Conservation (phyloP, 2,329 filamentous ascomycete genomes). For the Fusarium haematococcum region DNA sequence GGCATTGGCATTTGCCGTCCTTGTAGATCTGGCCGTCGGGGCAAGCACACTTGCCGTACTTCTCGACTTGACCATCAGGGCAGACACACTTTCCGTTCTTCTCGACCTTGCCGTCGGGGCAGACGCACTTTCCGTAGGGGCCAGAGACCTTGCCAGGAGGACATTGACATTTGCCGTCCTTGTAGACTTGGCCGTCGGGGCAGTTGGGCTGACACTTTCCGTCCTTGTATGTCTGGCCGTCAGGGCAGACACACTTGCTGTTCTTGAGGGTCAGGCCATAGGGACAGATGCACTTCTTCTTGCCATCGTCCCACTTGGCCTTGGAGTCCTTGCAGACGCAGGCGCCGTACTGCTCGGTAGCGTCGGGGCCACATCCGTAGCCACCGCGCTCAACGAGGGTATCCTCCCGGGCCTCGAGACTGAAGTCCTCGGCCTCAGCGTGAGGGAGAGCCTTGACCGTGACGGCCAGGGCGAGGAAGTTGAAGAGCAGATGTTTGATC, state of each 20-base stretch:
- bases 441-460: slow-evolving; percentile 36
- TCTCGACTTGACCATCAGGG: background rate
- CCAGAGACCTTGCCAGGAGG: background rate
- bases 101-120: slow-evolving; percentile 1
- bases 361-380: slow-evolving; percentile 19
- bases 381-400: slow-evolving; percentile 14
- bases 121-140: slow-evolving; percentile 20
- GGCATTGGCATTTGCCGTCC: slow-evolving; percentile 15
- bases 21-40: background rate
- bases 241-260: slow-evolving; percentile 30
- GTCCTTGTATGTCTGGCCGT: slow-evolving; percentile 12
- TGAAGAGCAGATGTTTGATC: slow-evolving; percentile 36
- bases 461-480: slow-evolving; percentile 31
- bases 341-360: slow-evolving; percentile 18
- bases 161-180: slow-evolving; percentile 23
- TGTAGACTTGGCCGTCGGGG: background rate
- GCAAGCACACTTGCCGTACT: slow-evolving; percentile 15
- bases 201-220: slow-evolving; percentile 20
- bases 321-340: slow-evolving; percentile 17
- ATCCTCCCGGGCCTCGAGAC: slow-evolving; percentile 32
- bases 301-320: slow-evolving; percentile 1
- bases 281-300: slow-evolving; percentile 15
- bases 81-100: slow-evolving; percentile 4
- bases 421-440: slow-evolving; percentile 25
- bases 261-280: background rate